Percentiles rank a stretch among this genome's conserved stretches.
Conservation (phyloP, 805 yeast genomes). For the Yamadazyma sp. region DNA sequence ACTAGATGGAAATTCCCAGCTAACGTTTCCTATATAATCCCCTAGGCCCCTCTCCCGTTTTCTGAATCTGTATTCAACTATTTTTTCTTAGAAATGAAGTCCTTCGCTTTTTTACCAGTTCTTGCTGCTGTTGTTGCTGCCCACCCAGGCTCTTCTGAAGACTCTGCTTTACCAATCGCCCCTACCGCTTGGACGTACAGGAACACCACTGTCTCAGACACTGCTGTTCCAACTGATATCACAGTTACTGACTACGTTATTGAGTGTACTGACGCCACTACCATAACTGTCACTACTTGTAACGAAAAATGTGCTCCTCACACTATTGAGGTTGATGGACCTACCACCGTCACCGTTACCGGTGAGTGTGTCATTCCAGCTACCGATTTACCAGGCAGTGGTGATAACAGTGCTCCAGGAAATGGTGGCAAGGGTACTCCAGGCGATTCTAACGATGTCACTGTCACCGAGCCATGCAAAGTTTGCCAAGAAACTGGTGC, state of each 20-base stretch:
- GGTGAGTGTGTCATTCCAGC: constrained; percentile 30
- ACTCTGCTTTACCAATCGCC: too few relatives aligned
- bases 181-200: too few relatives aligned
- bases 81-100: constrained; percentile 3
- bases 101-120: constrained; percentile 5
- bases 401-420: too few relatives aligned
- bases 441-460: too few relatives aligned
- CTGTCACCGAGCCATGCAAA: neutral
- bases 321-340: constrained; percentile 28
- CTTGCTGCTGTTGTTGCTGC: constrained; percentile 1
- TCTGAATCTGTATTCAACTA: too few relatives aligned
- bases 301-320: constrained; percentile 23
- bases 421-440: too few relatives aligned
- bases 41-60: too few relatives aligned
- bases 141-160: too few relatives aligned
- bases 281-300: constrained; percentile 34
- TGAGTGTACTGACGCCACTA: constrained; percentile 37
- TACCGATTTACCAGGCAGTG: neutral
- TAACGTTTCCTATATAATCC: too few relatives aligned
- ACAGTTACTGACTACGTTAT: constrained; percentile 38
- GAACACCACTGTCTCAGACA: constrained; percentile 20
- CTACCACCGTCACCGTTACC: constrained; percentile 34
- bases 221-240: constrained; percentile 19
- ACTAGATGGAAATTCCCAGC: too few relatives aligned
- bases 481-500: too few relatives aligned